phyloP scores from a whole-genome alignment of 768 basidiomycete species.

The Suillus tomentosus region DNA sequence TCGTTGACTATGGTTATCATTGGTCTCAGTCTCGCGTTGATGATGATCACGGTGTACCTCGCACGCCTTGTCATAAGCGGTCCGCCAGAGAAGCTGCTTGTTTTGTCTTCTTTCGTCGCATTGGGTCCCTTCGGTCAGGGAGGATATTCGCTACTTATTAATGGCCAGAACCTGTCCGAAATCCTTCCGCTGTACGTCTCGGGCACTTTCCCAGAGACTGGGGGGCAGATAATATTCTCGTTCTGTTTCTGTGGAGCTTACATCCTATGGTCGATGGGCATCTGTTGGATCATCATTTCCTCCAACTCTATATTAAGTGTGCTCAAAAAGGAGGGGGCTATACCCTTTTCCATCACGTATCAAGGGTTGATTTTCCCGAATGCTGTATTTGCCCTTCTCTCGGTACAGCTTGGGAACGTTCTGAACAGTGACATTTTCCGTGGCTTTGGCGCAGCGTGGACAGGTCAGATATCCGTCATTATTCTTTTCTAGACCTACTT shows the following conservation, averaged over 20 bases:
- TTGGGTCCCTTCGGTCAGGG: constrained; percentile 59
- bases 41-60: constrained; percentile 52
- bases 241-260: constrained; percentile 49
- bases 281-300: constrained; percentile 51
- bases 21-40: constrained; percentile 48
- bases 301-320: constrained; percentile 41
- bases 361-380: constrained; percentile 63
- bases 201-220: constrained; percentile 35
- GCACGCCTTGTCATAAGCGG: constrained; percentile 45
- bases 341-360: constrained; percentile 49
- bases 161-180: constrained; percentile 39
- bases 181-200: constrained; percentile 35
- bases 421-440: constrained; percentile 54
- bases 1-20: constrained; percentile 47
- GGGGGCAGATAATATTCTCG: constrained; percentile 45
- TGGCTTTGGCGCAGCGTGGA: constrained; percentile 55
- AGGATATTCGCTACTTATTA: constrained; percentile 45
- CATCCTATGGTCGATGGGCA: constrained; percentile 55
- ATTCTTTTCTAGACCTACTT: neutral
- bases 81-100: constrained; percentile 39
- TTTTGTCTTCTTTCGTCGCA: constrained; percentile 49
- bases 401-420: constrained; percentile 49
- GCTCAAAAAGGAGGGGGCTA: constrained; percentile 27
- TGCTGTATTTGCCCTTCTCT: constrained; percentile 51
- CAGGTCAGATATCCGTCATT: constrained; percentile 31